Conservation (phyloP, 306 rosid species). For the Dryas alaskensis region DNA sequence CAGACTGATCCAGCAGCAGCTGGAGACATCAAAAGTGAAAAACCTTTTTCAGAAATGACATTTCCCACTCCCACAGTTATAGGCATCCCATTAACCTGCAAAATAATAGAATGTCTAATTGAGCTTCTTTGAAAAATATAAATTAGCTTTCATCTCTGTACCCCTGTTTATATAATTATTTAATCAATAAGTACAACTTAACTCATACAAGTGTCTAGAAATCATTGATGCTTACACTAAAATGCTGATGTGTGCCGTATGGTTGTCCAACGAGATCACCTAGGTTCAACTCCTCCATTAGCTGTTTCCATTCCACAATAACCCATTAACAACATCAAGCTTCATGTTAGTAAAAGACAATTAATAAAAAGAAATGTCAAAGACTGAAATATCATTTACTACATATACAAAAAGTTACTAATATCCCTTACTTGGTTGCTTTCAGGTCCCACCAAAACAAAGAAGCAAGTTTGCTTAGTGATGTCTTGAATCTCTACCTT, state of each 20-base stretch:
- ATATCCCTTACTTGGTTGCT: constrained; percentile 65
- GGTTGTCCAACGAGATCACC: constrained; percentile 74
- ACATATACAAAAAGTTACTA: background rate
- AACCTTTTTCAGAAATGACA: constrained; percentile 76
- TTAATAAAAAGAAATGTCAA: constrained; percentile 2
- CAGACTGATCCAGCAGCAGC: constrained; percentile 77
- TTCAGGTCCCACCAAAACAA: constrained; percentile 84
- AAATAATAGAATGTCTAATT: constrained; percentile 14
- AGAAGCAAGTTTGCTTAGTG: constrained; percentile 71
- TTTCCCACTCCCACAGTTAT: constrained; percentile 85
- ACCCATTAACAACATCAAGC: constrained; percentile 26
- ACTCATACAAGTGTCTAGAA: constrained; percentile 2
- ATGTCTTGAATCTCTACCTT: constrained; percentile 91
- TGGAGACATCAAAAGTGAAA: constrained; percentile 80
- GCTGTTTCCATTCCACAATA: constrained; percentile 35
- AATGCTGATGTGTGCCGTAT: constrained; percentile 85
- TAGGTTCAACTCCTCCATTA: constrained; percentile 75
- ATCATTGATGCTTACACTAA: constrained; percentile 47
- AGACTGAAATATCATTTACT: constrained; percentile 8
- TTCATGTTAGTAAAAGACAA: background rate
- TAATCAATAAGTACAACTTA: background rate
- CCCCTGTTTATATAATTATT: background rate
- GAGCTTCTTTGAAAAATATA: constrained; percentile 8
- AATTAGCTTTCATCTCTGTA: background rate
- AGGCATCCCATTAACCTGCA: constrained; percentile 82